Base-by-base conservation (phyloP, 2,329 filamentous ascomycete genomes). In the Aquanectria penicillioides region DNA sequence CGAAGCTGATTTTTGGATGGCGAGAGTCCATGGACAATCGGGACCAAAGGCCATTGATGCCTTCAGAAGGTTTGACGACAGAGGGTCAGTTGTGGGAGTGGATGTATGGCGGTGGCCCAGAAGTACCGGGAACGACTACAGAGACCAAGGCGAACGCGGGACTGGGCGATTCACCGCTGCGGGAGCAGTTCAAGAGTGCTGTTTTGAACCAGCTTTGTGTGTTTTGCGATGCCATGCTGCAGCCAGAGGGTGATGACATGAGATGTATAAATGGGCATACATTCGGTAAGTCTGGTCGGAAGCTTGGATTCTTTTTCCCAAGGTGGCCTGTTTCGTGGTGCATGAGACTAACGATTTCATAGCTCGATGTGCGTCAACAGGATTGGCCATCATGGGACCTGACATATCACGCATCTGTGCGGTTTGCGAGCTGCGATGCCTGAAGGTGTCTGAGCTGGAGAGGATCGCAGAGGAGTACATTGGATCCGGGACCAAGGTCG, bases 31-130 rank as follows among this genome's bases (percentile, higher is more conserved):
- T 64, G 6, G 53, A 56, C 0, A 25, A 23, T 1, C 44, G 53
- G 7, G 22, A 12, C 15, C 46, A 31, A 13, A 3, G 13, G 4
- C 8, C 33, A 13, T 29, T 18, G 31, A 13, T 26, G 13, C 15
- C 40, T 33, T 51, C 52, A 22, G 64, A 57, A 48, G 67, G 28
- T 4, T 23, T 70, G 7, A 69, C 82, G n/a, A 85, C 84, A 2
- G 85, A 88, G 69, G 85, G 79, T 0, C 74, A 75, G 31, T 75
- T 83, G 38, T 87, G 84, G 80, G 81, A 86, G 60, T 85, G 82
- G 79, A 84, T 87, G 80, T 87, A 87, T 64, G 84, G 83, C 15
- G 74, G 74, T n/a, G 82, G 81, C 0, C 73, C 77, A 0, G 74
- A 77, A 2, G 80, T 85, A 3, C 74, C 78, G 0, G 82, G 80